Evolutionary conservation across 2,329 filamentous ascomycete species (phyloP), one percentile per base, ranked within the genome.

Genomic region (Cordyceps farinosa): DNA sequence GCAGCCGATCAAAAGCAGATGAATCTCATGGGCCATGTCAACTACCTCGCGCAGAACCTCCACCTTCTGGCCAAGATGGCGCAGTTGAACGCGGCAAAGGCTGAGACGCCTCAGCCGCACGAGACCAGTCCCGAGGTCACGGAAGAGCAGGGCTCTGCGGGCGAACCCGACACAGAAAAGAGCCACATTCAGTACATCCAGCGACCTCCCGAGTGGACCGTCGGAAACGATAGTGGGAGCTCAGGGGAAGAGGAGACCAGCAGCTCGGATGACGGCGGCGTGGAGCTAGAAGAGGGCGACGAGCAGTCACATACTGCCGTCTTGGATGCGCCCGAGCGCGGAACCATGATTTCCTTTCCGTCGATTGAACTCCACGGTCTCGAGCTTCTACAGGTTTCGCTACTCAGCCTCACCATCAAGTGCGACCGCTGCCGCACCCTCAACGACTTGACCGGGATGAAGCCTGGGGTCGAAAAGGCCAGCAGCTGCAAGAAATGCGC

Each of bases 311-410:
- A 30, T 53, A 22, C 22, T 54, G 6, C 62, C 22, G 61, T 10
- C 9, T 66, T 29, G 59, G 73, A 75, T 54, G 70, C 69, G n/a
- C 66, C 79, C 2, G 90, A 92, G 70, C 80, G 82, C 60, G 91
- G 91, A 30, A 89, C 91, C n/a, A 85, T 90, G 61, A 80, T 96
- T 8, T 91, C 88, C 0, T 92, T 95, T 69, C 91, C 92, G 0
- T 87, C 84, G 32, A 78, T 95, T 64, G 90, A 94, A 69, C 82
- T 96, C 2, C 84, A 91, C 71, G 85, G 88, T 44, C 88, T 95
- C 65, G 91, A 95, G 70, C 76, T 95, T 2, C 79, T 96, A 9
- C 87, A 93, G 68, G 75, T 94, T 1, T 79, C 82, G 0, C 80
- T 84, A 30, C 77, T 95, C 38, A 87, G 84, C 64, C 79, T 95